Evolutionary conservation across 2,329 filamentous ascomycete genomes (phyloP), one percentile per base, ranked within the genome.

Genomic region (Colletotrichum costaricense): DNA sequence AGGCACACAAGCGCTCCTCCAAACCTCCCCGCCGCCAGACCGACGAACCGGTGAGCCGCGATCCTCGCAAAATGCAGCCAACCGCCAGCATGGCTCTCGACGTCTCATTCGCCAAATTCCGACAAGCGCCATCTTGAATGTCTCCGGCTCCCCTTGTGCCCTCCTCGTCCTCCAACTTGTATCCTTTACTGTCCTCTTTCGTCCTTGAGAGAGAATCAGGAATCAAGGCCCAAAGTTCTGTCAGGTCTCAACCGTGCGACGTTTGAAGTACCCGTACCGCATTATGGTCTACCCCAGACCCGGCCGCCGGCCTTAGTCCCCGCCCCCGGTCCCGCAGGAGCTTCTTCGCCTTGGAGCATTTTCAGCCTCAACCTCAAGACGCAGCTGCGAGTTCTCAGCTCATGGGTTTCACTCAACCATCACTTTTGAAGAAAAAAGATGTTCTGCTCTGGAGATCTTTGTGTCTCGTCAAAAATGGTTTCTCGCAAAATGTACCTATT

Each of bases 91-190:
- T 57, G 33, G 24, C 14, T 42, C 42, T 49, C 28, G 24, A 28
- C 26, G 16, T 16, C 55, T 52, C 54, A 70, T 70, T 58, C 55
- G 67, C 62, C 62, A 65, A 38, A 35, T 22, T 64, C 67, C 58
- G 52, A 59, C 42, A 66, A 66, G 28, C 38, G 67, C 67, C 60
- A 65, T 55, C 7, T 38, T 54, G 1, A 26, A 38, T 35, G 54
- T 54, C 54, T 28, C 35, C 33, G 14, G 60, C 60, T 46, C 54
- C 54, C 64, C 59, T 11, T 33, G 30, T 33, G 30, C 30, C 30
- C 3, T 33, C 30, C 67, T 35, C 28, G 52, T 52, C 7, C 59
- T n/a, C 30, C 49, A 12, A 16, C 33, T n/a, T 28, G 0, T 7
- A 42, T 2, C 19, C 16, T 35, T n/a, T 67, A 24, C 28, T 26